A percentile compares a stretch with the other conserved stretches of the same genome.
Evolutionary conservation across 805 yeast genomes (phyloP).

Genomic region (Kodamaea jinghongensis): DNA sequence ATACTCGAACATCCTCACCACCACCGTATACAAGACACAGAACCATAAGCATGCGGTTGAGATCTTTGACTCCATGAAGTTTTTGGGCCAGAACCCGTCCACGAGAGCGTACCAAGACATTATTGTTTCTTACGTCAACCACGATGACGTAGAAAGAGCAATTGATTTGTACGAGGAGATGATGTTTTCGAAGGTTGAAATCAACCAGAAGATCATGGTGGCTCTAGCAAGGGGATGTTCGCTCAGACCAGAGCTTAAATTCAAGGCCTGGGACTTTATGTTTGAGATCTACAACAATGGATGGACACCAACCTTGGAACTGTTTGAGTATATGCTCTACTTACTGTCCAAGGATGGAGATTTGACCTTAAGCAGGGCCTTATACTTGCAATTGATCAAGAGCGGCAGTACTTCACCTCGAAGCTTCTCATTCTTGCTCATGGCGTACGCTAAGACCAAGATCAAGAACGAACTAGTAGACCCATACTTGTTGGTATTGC

Average conservation of each 20-base stretch:
- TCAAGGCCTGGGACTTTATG: constrained; percentile 76
- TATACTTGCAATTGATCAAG: constrained; percentile 48
- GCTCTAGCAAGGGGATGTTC: constrained; percentile 70
- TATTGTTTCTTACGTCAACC: constrained; percentile 61
- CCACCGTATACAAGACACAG: constrained; percentile 51
- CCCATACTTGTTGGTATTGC: constrained; percentile 30
- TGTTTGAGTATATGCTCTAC: constrained; percentile 68
- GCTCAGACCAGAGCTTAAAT: constrained; percentile 43
- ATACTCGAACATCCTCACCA: constrained; percentile 57
- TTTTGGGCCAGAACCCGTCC: constrained; percentile 60
- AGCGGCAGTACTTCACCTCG: constrained; percentile 33
- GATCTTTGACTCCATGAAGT: constrained; percentile 83
- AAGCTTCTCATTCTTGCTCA: constrained; percentile 44
- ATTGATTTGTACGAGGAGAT: constrained; percentile 75
- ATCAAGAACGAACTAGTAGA: constrained; percentile 14
- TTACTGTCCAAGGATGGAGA: constrained; percentile 83
- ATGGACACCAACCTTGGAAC: constrained; percentile 43
- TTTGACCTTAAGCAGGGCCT: constrained; percentile 63
- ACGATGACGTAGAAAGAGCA: constrained; percentile 67
- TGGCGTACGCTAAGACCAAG: constrained; percentile 46
- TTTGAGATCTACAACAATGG: constrained; percentile 54
- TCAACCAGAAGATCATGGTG: constrained; percentile 41
- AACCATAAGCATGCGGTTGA: constrained; percentile 62
- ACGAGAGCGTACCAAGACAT: constrained; percentile 66
- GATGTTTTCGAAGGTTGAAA: constrained; percentile 27